Conservation (phyloP, 192 early-diverging fungal genomes). For the Coemansia sp. region DNA sequence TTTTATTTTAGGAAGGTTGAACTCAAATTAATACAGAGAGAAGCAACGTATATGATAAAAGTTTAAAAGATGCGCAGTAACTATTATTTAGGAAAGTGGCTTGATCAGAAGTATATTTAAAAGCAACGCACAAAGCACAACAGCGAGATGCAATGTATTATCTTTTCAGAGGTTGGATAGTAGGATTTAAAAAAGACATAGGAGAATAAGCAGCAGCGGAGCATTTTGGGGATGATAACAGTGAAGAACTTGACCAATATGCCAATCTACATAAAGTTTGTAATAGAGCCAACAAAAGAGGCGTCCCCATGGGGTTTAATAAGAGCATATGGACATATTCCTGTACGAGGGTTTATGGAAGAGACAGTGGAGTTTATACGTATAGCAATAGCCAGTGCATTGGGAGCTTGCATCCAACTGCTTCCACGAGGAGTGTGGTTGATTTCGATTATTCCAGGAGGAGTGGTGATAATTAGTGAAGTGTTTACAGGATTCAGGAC, state of each 20-base stretch:
- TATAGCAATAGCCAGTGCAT: neutral
- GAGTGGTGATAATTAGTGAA: neutral
- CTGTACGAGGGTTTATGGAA: neutral
- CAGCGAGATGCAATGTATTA: neutral
- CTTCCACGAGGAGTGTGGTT: neutral
- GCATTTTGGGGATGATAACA: neutral
- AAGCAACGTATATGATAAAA: neutral
- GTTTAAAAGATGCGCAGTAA: neutral
- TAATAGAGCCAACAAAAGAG: neutral
- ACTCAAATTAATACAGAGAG: neutral
- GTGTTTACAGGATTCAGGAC: neutral
- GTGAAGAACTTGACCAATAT: neutral
- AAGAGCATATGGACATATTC: neutral
- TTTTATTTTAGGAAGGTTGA: neutral
- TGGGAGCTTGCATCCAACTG: neutral
- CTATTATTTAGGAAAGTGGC: neutral
- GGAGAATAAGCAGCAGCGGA: too few relatives aligned
- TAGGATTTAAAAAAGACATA: too few relatives aligned
- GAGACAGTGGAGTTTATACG: neutral
- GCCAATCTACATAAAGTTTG: neutral
- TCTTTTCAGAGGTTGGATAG: too few relatives aligned
- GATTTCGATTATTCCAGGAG: neutral
- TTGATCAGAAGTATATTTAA: neutral
- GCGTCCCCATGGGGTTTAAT: neutral
- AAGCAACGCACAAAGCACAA: neutral